Conservation (phyloP, 352 stramenopile species). For the Elongisporangium undulatum region DNA sequence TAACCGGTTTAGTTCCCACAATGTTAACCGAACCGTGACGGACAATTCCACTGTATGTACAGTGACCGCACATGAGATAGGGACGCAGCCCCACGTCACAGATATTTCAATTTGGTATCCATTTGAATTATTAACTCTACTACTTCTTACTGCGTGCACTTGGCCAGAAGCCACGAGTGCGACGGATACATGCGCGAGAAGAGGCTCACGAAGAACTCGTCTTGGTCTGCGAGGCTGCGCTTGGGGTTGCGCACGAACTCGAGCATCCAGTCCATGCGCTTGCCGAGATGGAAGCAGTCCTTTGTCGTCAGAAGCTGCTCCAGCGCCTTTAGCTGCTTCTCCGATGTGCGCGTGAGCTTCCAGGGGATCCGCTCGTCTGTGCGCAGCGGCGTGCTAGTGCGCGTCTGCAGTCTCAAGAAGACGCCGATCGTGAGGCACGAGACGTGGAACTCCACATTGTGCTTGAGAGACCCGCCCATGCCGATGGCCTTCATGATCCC, state of each 20-base stretch:
- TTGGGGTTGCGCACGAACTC: constrained; percentile 55
- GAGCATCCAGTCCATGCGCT: constrained; percentile 72
- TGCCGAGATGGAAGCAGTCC: constrained; percentile 70
- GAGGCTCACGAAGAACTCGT: constrained; percentile 82
- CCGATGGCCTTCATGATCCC: constrained; percentile 86
- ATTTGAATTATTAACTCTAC: no score
- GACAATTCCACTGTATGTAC: no score
- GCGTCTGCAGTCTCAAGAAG: constrained; percentile 77
- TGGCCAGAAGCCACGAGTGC: constrained; percentile 73
- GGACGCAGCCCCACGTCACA: neutral
- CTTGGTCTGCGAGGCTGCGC: constrained; percentile 76
- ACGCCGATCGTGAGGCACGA: constrained; percentile 64
- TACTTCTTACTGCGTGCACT: constrained; percentile 37
- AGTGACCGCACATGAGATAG: no score
- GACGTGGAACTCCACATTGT: constrained; percentile 78
- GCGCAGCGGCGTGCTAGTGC: constrained; percentile 60
- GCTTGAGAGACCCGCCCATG: constrained; percentile 68
- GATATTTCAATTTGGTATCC: neutral
- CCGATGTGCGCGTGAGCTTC: constrained; percentile 76
- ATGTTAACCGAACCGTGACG: neutral
- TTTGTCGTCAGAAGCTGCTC: constrained; percentile 74
- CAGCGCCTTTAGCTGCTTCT: constrained; percentile 68
- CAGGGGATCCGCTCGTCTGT: constrained; percentile 72
- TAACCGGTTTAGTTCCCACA: neutral
- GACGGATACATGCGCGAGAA: constrained; percentile 82